Base-by-base conservation (phyloP, 2,329 filamentous ascomycete genomes). In the Cladophialophora carrionii region DNA sequence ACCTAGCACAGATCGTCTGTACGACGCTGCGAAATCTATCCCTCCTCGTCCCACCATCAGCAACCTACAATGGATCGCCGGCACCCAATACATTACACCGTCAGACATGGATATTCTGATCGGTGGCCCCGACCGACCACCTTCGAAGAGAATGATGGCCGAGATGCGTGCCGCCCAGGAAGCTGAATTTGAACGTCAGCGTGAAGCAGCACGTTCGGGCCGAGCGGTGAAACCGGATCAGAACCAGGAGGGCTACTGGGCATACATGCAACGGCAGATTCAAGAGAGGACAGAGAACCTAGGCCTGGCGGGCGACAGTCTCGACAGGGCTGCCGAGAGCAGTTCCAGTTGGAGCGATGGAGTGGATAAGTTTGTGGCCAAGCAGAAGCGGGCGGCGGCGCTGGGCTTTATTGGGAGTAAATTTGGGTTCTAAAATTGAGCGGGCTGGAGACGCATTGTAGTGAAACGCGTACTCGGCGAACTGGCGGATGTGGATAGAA, bases 41-140 rank as follows among this genome's bases (percentile, higher is more conserved):
- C 94, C 93, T 1, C 84, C 91, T 12, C 87, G 95, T 1, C 95
- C 95, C 0, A 96, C 92, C 0, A 99, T 99, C 66, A 96, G 91
- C 22, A 96, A 96, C 73, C 78, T 99, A 43, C 92, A 98, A 78
- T 99, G 95, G 95, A 92, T 99, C 59, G 90, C 92, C 0, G 95
- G 95, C 3, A 98, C 94, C 1, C 94, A 97, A 77, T 90, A 96
- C 72, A 85, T 99, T 53, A 92, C 91, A 1, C 89, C 91, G 0
- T 83, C 88, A 1, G 95, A 99, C 73, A 87, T 99, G 73, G 95
- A 98, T 73, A 79, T 96, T 1, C 81, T 99, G 1, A 95, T 99
- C 65, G 92, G 94, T 57, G 94, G 94, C 0, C 88, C 92, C 1
- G 90, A 95, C 73, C 86, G 95, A 2, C 95, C 94, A 2, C 89